Percentiles rank a stretch among this genome's conserved stretches.
phyloP scores from a whole-genome alignment of 306 rosid genomes.

The Mucuna pruriens region DNA sequence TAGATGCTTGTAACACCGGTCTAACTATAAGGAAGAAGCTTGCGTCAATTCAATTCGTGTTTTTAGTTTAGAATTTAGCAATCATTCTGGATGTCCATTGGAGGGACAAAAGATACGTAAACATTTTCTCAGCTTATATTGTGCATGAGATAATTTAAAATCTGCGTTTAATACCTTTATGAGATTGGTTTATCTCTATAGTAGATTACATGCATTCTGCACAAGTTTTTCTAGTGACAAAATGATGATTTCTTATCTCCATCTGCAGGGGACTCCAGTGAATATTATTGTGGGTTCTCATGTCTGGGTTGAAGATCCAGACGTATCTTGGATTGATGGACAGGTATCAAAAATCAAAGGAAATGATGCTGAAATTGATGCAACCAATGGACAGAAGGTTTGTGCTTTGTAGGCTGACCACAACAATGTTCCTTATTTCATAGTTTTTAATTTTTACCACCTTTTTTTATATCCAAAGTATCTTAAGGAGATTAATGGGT shows the following conservation, averaged over 20 bases:
- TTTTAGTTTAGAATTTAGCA: background rate
- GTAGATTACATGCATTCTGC: background rate
- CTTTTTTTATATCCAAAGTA: background rate
- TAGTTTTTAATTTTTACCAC: background rate
- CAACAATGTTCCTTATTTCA: background rate
- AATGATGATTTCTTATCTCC: conserved; percentile 22
- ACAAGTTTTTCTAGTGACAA: background rate
- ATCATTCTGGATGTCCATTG: background rate
- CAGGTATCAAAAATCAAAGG: conserved; percentile 78
- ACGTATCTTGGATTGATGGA: conserved; percentile 78
- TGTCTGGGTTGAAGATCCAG: conserved; percentile 90
- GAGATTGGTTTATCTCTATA: background rate
- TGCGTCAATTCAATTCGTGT: background rate
- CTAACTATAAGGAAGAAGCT: background rate
- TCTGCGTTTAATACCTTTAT: background rate
- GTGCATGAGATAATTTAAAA: background rate
- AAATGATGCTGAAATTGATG: conserved; percentile 69
- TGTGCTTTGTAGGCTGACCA: conserved; percentile 38
- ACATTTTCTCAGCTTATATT: background rate
- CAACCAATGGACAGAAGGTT: conserved; percentile 78
- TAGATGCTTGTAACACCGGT: background rate
- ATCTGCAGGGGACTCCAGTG: conserved; percentile 89
- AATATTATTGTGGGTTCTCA: conserved; percentile 91
- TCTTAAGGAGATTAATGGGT: background rate
- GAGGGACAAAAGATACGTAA: background rate